Base-by-base conservation (phyloP, 192 early-diverging fungal genomes). In the Umbelopsis isabellina region DNA sequence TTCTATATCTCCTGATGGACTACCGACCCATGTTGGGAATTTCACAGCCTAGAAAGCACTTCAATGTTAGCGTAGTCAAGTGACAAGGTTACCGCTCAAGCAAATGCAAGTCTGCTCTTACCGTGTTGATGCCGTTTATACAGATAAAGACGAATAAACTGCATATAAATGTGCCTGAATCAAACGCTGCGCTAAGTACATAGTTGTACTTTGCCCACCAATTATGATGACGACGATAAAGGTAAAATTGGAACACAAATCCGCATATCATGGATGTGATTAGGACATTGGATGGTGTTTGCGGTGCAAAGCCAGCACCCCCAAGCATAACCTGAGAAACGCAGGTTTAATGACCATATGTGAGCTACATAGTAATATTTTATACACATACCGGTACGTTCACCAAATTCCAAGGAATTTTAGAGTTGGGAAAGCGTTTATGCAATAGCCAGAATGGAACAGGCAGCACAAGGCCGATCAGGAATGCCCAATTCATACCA, bases 171-270 rank as follows among this genome's bases (percentile, higher is more conserved):
- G 77, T 76, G 2, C 88, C 88, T 4, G 84, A 76, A 70, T 87
- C 88, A 70, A 89, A 77, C 12, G 82, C 88, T n/a, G 82, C 79
- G 12, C 80, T 80, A 20, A 87, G 77, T 7, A 88, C 79, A 68
- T 81, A 88, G 20, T 85, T 84, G 52, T 80, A 86, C 35, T 79
- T 71, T 41, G 66, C 74, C 82, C 80, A 89, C 83, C 86, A 87
- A 12, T 37, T 49, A 21, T 72, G 77, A 22, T 76, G 25, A n/a
- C 73, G 70, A 4, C 79, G 70, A 23, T 77, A 72, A 1, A 83
- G 37, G 21, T 83, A 80, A 35, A 49, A 74, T 71, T 84, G 83
- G 12, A 82, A 82, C 18, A 84, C 61, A 22, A 81, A 65, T 18
- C 75, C 83, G 21, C 85, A 53, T 11, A 85, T 46, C 48, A 88